phyloP scores from a whole-genome alignment of 371 early-diverging fungal genomes.

The Coemansia sp. region DNA sequence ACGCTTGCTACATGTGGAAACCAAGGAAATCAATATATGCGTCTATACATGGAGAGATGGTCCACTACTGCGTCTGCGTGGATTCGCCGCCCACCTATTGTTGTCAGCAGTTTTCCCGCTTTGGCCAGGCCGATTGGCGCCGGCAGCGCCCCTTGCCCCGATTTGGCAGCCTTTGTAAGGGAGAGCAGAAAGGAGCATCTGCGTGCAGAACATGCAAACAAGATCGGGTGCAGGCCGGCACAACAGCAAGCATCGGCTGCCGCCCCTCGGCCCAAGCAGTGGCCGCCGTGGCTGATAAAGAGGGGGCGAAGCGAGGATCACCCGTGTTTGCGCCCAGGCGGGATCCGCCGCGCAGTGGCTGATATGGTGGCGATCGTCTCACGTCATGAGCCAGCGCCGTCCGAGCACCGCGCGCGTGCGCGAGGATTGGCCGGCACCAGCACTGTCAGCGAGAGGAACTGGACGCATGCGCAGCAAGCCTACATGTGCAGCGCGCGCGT shows the following conservation, averaged over 20 bases:
- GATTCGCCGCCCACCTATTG: background rate
- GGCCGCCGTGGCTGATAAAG: background rate
- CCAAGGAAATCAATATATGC: constrained; percentile 1
- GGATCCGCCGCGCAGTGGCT: background rate
- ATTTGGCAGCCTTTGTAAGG: background rate
- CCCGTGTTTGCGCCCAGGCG: background rate
- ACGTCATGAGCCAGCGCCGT: background rate
- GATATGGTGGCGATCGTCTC: background rate
- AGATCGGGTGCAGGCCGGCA: constrained; percentile 4
- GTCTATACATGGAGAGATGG: constrained; percentile 2
- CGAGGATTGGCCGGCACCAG: too few relatives aligned
- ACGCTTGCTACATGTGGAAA: background rate
- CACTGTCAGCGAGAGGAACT: background rate
- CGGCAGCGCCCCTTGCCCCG: background rate
- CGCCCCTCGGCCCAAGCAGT: too few relatives aligned
- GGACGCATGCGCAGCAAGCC: background rate
- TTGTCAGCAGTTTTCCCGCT: background rate
- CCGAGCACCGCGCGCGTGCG: background rate
- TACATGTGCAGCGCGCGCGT: constrained; percentile 4
- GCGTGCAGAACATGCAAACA: background rate
- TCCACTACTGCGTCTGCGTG: constrained; percentile 4
- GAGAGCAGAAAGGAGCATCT: background rate
- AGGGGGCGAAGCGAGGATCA: background rate
- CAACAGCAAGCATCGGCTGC: too few relatives aligned
- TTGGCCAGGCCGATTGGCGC: background rate